Evolutionary conservation across 2,329 filamentous ascomycete species (phyloP).

Genomic region (Harringtonia aguacate): DNA sequence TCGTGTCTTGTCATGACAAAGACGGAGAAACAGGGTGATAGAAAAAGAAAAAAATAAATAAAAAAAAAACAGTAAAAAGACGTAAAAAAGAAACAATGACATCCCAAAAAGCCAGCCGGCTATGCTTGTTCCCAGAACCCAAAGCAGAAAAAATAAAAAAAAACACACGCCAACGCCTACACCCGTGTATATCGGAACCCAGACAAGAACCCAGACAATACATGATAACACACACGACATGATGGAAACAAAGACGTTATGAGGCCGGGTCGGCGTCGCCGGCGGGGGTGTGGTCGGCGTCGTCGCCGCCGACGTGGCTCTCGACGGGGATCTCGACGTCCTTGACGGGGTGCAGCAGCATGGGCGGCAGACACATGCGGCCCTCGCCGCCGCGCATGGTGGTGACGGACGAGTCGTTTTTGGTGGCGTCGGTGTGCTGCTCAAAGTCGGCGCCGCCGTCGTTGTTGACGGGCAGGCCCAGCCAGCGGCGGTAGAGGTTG

Average conservation of each 20-base stretch:
- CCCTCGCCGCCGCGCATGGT: conserved; percentile 60
- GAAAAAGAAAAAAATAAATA: no score
- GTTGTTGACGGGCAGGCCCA: conserved; percentile 70
- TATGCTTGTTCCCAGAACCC: no score
- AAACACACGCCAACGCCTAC: no score
- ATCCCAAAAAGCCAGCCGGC: no score
- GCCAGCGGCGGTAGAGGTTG: conserved; percentile 76
- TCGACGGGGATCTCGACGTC: conserved; percentile 56
- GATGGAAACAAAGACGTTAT: conserved; percentile 13
- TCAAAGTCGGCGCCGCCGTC: conserved; percentile 72
- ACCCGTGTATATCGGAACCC: no score
- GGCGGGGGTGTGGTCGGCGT: conserved; percentile 26
- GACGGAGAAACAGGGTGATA: no score
- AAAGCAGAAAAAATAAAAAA: no score
- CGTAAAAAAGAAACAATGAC: no score
- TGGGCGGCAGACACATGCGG: conserved; percentile 82
- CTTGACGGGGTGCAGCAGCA: conserved; percentile 86
- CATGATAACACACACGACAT: background rate
- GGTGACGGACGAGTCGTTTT: conserved; percentile 34
- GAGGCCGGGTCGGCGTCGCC: conserved; percentile 40
- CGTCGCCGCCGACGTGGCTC: conserved; percentile 36
- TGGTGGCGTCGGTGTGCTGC: conserved; percentile 40
- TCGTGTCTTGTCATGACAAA: no score
- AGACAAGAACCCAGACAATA: background rate
- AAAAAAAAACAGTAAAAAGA: no score